Evolutionary conservation across 2,329 filamentous ascomycete genomes (phyloP).

Genomic region (Didymella segeticola): DNA sequence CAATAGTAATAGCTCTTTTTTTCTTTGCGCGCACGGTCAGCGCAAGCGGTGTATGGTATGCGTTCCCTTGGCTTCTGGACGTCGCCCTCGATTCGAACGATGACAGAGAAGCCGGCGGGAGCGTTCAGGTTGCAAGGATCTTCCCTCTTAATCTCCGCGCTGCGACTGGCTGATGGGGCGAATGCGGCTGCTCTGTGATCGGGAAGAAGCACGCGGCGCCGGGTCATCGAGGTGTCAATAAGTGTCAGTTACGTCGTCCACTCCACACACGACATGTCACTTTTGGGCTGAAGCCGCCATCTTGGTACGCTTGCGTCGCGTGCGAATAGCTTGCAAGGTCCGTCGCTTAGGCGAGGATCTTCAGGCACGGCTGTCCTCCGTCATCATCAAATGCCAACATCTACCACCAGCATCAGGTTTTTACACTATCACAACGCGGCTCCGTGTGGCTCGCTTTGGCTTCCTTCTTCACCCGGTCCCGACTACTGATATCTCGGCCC

Average conservation of each 20-base stretch:
- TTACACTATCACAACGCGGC: neutral
- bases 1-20: conserved; percentile 20
- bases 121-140: conserved; percentile 18
- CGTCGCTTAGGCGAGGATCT: conserved; percentile 19
- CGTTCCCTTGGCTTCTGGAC: conserved; percentile 20
- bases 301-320: conserved; percentile 13
- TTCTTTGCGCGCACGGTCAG: conserved; percentile 19
- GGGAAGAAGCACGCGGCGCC: conserved; percentile 12
- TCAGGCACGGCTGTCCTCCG: conserved; percentile 15
- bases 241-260: conserved; percentile 10
- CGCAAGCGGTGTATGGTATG: conserved; percentile 21
- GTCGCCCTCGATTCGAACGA: conserved; percentile 16
- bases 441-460: neutral
- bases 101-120: conserved; percentile 16
- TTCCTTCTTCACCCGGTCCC: neutral
- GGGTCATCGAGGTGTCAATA: conserved; percentile 9
- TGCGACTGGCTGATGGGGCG: conserved; percentile 16
- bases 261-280: conserved; percentile 8
- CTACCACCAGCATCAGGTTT: conserved; percentile 4
- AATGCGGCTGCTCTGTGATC: conserved; percentile 11
- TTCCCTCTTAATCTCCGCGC: conserved; percentile 16
- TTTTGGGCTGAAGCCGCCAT: conserved; percentile 8
- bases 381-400: conserved; percentile 3
- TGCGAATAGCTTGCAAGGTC: conserved; percentile 15
- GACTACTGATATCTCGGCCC: conserved; percentile 4